Conservation (phyloP, 495 filamentous ascomycete species). For the Chaetomium fimeti region DNA sequence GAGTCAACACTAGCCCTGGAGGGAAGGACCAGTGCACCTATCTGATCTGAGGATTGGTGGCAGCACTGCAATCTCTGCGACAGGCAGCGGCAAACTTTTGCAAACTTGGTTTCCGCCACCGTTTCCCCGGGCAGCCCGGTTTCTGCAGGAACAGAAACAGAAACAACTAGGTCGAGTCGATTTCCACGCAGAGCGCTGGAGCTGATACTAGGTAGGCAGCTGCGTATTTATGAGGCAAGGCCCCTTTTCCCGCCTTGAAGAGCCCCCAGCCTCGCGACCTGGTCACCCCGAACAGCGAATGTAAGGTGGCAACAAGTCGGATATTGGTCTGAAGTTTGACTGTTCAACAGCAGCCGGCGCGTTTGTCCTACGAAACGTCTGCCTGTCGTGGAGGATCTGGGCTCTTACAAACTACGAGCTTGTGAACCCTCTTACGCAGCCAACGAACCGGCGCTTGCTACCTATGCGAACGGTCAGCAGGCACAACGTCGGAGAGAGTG, state of each 20-base stretch:
- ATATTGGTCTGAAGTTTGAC: background rate
- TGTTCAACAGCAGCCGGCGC: background rate
- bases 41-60: background rate
- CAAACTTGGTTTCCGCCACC: background rate
- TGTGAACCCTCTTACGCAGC: background rate
- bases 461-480: conserved; percentile 4
- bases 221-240: background rate
- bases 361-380: background rate
- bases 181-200: background rate
- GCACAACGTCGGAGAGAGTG: background rate
- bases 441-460: conserved; percentile 2
- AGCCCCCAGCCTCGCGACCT: background rate
- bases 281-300: conserved; percentile 2
- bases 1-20: background rate
- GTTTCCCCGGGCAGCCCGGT: background rate
- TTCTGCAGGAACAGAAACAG: background rate
- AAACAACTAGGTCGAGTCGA: background rate
- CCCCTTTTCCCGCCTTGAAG: background rate
- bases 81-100: background rate
- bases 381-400: conserved; percentile 1
- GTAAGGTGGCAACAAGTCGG: background rate
- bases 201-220: background rate
- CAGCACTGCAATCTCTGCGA: background rate
- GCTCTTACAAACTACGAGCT: background rate
- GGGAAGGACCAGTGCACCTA: conserved; percentile 4